Conservation (phyloP, 1,284 basidiomycete genomes). For the Peniophora sp. region DNA sequence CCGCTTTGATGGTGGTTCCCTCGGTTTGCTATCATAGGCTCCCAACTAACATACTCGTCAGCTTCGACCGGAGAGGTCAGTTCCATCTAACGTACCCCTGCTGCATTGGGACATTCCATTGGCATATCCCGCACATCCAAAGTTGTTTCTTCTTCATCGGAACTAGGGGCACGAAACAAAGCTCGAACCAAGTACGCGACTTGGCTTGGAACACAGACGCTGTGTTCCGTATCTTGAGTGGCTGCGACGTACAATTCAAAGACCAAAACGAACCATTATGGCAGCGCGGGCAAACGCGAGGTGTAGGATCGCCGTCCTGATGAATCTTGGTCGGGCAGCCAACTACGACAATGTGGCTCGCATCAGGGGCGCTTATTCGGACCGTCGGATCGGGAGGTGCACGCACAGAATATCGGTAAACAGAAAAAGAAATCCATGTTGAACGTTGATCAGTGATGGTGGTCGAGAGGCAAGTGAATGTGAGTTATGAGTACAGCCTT, state of each 20-base stretch:
- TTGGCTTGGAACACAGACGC: conserved; percentile 39
- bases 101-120: conserved; percentile 38
- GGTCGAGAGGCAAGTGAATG: neutral
- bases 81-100: conserved; percentile 26
- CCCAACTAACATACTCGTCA: conserved; percentile 29
- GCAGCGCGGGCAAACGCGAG: conserved; percentile 41
- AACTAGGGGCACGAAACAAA: conserved; percentile 43
- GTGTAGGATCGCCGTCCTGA: conserved; percentile 30
- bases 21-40: conserved; percentile 24
- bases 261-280: conserved; percentile 30
- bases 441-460: neutral
- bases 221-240: conserved; percentile 10
- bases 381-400: neutral
- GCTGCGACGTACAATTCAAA: neutral
- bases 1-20: conserved; percentile 4
- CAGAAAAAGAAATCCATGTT: conserved; percentile 31
- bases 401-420: conserved; percentile 39
- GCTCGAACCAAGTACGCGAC: conserved; percentile 43
- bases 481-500: no score
- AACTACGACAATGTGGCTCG: conserved; percentile 24
- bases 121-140: conserved; percentile 47
- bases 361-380: neutral
- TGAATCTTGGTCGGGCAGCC: conserved; percentile 40
- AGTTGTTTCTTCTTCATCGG: conserved; percentile 35
- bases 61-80: conserved; percentile 2